Base-by-base conservation (phyloP, 345 rosid species). In the Salix udensis region DNA sequence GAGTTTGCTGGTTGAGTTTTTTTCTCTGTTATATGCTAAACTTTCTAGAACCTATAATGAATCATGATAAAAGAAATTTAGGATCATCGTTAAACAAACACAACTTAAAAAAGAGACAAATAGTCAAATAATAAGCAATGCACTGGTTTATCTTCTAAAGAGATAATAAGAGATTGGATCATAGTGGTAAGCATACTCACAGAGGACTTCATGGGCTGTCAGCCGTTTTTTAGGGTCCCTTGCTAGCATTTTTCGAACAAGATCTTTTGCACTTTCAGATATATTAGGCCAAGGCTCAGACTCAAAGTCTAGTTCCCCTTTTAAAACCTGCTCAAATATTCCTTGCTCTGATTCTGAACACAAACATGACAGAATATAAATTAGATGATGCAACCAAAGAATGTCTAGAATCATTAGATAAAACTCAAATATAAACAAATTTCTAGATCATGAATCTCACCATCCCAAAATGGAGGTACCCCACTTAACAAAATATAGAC, bases 391-490 rank as follows among this genome's bases (percentile, higher is more conserved):
- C 23, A 44, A 75, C 14, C 39, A 39, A 66, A 72, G 77, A 18
- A 67, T 74, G 40, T 74, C 50, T 18, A 19, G 30, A 74, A 75
- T 40, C 77, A 78, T 68, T 21, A 42, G 66, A 19, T 55, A 18
- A 70, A 76, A 34, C 67, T 48, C 42, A 15, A 60, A 61, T 61
- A 74, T 68, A 70, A 55, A 68, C 52, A 28, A 67, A 44, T 36
- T 71, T 40, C 66, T 24, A 36, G n/a, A 64, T 10, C 31, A 64
- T 24, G 55, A 11, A 15, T 73, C 86, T 86, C 75, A 95, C 98
- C 99, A 79, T 91, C 99, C 99, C 99, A 96, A 79, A 96, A 96
- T 39, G 98, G 99, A 68, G 98, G 99, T 1, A 96, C 99, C 2
- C 99, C 99, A 67, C 97, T 81, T 34, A 96, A 83, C 71, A 96